Evolutionary conservation across 2,329 filamentous ascomycete genomes (phyloP).

Genomic region (Ceratocystis harringtonii): DNA sequence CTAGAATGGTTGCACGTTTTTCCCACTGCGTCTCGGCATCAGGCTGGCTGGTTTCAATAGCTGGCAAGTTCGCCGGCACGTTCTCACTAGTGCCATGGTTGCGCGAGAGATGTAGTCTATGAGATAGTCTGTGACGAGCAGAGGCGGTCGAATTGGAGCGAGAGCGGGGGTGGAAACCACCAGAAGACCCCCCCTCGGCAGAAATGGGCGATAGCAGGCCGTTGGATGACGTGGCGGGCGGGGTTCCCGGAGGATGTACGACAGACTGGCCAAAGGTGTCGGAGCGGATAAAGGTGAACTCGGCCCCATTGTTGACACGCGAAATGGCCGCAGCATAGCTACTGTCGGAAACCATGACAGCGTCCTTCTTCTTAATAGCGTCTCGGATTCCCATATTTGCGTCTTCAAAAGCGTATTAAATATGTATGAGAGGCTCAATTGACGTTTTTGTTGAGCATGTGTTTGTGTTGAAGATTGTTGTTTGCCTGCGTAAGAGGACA

Average conservation of each 20-base stretch:
- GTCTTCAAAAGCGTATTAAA: background rate
- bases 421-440: background rate
- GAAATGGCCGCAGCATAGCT: slow-evolving; percentile 26
- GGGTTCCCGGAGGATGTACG: slow-evolving; percentile 49
- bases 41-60: slow-evolving; percentile 38
- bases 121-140: slow-evolving; percentile 41
- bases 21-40: slow-evolving; percentile 68
- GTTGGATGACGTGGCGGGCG: slow-evolving; percentile 11
- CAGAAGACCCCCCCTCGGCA: slow-evolving; percentile 8
- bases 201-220: slow-evolving; percentile 13
- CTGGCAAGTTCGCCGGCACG: slow-evolving; percentile 66
- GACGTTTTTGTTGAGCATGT: background rate
- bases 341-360: slow-evolving; percentile 25
- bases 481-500: background rate
- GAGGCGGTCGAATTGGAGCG: slow-evolving; percentile 36
- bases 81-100: slow-evolving; percentile 49
- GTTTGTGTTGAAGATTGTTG: background rate
- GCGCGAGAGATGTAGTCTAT: slow-evolving; percentile 53
- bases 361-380: slow-evolving; percentile 39
- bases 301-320: slow-evolving; percentile 33
- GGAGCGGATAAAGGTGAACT: slow-evolving; percentile 72
- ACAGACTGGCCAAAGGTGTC: slow-evolving; percentile 69
- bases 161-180: slow-evolving; percentile 21
- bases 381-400: slow-evolving; percentile 36
- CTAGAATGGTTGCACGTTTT: slow-evolving; percentile 78